phyloP scores from a whole-genome alignment of 495 filamentous ascomycete species.

The Neurospora terricola region DNA sequence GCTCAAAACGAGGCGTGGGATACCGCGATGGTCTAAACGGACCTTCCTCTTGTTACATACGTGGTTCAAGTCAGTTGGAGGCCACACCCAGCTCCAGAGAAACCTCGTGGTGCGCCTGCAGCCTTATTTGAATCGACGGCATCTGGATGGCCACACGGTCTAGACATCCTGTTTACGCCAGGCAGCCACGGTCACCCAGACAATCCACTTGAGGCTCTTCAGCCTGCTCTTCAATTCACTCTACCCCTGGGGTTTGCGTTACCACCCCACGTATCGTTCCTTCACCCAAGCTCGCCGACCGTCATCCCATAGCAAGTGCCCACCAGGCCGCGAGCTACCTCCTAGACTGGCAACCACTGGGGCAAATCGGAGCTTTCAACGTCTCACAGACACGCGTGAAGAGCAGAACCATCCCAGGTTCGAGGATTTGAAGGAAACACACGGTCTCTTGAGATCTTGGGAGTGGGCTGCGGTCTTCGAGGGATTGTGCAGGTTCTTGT shows the following conservation, averaged over 20 bases:
- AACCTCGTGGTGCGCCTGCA: neutral
- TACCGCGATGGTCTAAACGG: neutral
- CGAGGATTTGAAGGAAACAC: neutral
- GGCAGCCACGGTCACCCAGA: neutral
- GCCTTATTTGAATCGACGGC: neutral
- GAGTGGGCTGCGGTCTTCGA: neutral
- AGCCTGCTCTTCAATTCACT: neutral
- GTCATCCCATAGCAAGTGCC: neutral
- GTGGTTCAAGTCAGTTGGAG: neutral
- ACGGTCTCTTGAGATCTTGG: neutral
- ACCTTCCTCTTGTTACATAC: neutral
- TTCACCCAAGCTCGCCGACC: neutral
- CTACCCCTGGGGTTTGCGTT: neutral
- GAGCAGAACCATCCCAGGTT: neutral
- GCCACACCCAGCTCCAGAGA: neutral
- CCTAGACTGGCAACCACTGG: neutral
- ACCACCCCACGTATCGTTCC: neutral
- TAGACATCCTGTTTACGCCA: neutral
- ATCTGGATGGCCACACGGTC: neutral
- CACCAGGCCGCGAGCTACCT: neutral
- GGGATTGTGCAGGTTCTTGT: neutral
- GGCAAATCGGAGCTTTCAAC: neutral
- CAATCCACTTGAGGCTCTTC: neutral
- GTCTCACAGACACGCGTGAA: neutral
- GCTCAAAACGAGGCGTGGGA: neutral